A percentile compares a stretch with the other conserved stretches of the same genome.
phyloP scores from a whole-genome alignment of 768 basidiomycete genomes.

The Trametopsis cervina region DNA sequence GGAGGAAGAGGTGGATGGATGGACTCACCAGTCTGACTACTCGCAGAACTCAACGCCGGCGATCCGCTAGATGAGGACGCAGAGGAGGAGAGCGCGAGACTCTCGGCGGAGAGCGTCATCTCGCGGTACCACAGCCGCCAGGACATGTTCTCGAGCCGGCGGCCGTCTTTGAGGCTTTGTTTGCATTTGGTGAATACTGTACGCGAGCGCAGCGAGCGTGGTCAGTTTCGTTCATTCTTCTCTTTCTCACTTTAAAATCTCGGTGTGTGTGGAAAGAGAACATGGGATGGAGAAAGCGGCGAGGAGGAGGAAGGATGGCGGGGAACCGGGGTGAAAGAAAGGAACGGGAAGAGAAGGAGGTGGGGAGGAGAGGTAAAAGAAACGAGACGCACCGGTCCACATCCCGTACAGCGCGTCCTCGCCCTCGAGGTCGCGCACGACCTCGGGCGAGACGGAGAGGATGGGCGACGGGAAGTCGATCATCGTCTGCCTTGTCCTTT shows the following conservation, averaged over 20 bases:
- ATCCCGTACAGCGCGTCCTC: constrained; percentile 58
- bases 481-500: too few species aligned
- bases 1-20: too few species aligned
- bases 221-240: too few species aligned
- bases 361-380: too few species aligned
- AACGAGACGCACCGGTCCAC: constrained; percentile 52
- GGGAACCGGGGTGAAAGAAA: too few species aligned
- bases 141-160: constrained; percentile 77
- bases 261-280: constrained; percentile 2
- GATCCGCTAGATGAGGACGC: too few species aligned
- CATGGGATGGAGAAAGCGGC: neutral
- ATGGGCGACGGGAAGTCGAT: constrained; percentile 55
- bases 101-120: constrained; percentile 30
- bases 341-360: too few species aligned
- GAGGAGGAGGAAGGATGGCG: too few species aligned
- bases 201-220: constrained; percentile 7
- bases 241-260: too few species aligned
- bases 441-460: constrained; percentile 59
- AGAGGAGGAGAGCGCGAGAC: too few species aligned
- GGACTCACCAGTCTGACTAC: too few species aligned
- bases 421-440: constrained; percentile 60
- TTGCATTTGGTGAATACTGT: constrained; percentile 84
- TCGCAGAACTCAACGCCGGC: too few species aligned
- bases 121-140: constrained; percentile 83
- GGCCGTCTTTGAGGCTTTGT: constrained; percentile 71